A percentile compares a stretch with the other conserved stretches of the same genome.
Conservation (phyloP, 2,329 filamentous ascomycete species). For the Epichloe bromicola region DNA sequence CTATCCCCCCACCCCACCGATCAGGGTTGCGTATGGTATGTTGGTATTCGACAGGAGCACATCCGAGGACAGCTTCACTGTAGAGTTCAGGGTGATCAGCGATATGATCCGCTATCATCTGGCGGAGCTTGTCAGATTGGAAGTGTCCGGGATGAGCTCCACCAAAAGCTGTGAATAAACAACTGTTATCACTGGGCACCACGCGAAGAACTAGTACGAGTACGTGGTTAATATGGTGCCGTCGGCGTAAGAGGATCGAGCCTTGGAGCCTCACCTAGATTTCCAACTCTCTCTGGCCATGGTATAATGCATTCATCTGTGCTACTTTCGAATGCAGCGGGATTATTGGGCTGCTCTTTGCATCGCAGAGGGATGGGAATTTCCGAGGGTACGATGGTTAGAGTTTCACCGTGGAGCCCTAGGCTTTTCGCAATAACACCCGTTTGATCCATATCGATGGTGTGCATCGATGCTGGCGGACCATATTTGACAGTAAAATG, state of each 20-base stretch:
- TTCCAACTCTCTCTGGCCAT: constrained; percentile 37
- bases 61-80: constrained; percentile 63
- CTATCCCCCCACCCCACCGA: constrained; percentile 89
- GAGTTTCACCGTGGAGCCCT: constrained; percentile 35
- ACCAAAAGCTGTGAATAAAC: constrained; percentile 82
- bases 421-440: constrained; percentile 34
- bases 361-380: background rate
- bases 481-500: constrained; percentile 72
- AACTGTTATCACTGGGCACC: constrained; percentile 95
- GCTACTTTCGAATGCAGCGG: constrained; percentile 1
- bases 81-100: constrained; percentile 60
- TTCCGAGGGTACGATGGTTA: constrained; percentile 30
- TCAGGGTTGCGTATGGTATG: constrained; percentile 67
- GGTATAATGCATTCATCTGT: constrained; percentile 27
- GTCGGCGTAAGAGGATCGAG: background rate
- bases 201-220: constrained; percentile 56
- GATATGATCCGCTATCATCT: constrained; percentile 68
- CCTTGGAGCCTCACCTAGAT: constrained; percentile 28
- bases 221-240: background rate
- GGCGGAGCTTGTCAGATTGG: constrained; percentile 47
- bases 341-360: background rate
- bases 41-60: constrained; percentile 62
- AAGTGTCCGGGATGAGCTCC: constrained; percentile 52
- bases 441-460: constrained; percentile 46
- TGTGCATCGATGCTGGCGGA: constrained; percentile 54